Conservation (phyloP, 257 asterid species). For the Prunella vulgaris region DNA sequence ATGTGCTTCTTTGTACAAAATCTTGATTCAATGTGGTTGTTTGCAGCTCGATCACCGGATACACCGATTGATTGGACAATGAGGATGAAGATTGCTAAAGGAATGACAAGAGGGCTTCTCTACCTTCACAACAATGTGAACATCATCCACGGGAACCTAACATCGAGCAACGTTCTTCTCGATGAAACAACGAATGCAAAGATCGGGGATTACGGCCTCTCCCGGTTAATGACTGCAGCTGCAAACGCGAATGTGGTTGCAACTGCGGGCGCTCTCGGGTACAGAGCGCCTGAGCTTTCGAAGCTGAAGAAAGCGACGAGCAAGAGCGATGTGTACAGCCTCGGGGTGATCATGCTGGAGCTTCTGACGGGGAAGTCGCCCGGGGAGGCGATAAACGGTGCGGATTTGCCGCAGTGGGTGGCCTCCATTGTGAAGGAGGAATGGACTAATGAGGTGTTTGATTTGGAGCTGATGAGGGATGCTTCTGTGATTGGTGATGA, state of each 20-base stretch:
- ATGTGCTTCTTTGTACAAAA: no score
- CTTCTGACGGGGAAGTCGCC: slow-evolving; percentile 92
- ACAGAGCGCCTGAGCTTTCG: slow-evolving; percentile 93
- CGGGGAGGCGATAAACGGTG: slow-evolving; percentile 75
- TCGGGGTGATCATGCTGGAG: slow-evolving; percentile 81
- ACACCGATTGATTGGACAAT: slow-evolving; percentile 66
- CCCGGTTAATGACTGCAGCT: slow-evolving; percentile 80
- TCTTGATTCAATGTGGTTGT: background rate
- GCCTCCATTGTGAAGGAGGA: slow-evolving; percentile 94
- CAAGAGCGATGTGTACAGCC: slow-evolving; percentile 85
- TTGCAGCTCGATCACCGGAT: slow-evolving; percentile 77
- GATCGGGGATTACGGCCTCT: slow-evolving; percentile 81
- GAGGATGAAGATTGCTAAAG: slow-evolving; percentile 80
- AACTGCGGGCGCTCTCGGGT: slow-evolving; percentile 88
- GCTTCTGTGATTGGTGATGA: slow-evolving; percentile 88
- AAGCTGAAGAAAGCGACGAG: slow-evolving; percentile 87
- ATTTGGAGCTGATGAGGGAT: slow-evolving; percentile 87
- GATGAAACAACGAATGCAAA: slow-evolving; percentile 65
- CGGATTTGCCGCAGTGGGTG: slow-evolving; percentile 89
- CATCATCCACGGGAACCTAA: slow-evolving; percentile 83
- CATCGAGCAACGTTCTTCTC: slow-evolving; percentile 79
- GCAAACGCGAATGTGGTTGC: slow-evolving; percentile 88
- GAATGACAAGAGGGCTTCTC: slow-evolving; percentile 73
- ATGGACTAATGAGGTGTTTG: slow-evolving; percentile 96
- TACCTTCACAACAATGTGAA: slow-evolving; percentile 70